A percentile compares a stretch with the other conserved stretches of the same genome.
These are phyloP conservation scores for Sclerotinia borealis DNA, from an alignment of 2,329 filamentous ascomycete species.

Conservation along the genomic window DNA sequence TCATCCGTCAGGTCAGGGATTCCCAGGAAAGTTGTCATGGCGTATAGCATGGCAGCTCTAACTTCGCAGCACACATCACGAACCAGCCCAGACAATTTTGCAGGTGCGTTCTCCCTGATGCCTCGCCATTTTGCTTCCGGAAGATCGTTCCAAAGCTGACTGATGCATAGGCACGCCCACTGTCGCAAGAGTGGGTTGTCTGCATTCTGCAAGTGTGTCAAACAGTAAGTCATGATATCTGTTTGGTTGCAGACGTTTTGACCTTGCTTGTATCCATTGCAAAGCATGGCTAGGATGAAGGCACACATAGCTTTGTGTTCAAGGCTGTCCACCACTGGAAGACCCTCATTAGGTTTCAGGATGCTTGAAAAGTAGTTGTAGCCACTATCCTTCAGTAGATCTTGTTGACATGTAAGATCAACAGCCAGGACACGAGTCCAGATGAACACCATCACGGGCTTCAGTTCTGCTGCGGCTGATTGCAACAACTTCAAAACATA, in stretches of 20 bases:
- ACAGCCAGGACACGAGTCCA: slow-evolving; percentile 96
- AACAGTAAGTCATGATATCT: slow-evolving; percentile 83
- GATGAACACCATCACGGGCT: slow-evolving; percentile 99
- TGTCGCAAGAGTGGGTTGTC: slow-evolving; percentile 86
- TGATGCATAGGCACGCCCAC: slow-evolving; percentile 93
- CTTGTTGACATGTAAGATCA: slow-evolving; percentile 86
- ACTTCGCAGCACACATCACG: slow-evolving; percentile 89
- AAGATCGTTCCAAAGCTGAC: slow-evolving; percentile 87
- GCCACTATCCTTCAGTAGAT: slow-evolving; percentile 92
- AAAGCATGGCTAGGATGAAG: slow-evolving; percentile 95
- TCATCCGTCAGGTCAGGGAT: slow-evolving; percentile 90
- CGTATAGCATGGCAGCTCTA: slow-evolving; percentile 85
- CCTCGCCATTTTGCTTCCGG: slow-evolving; percentile 93
- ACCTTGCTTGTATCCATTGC: slow-evolving; percentile 87
- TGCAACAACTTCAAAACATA: slow-evolving; percentile 97
- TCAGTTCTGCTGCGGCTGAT: slow-evolving; percentile 88
- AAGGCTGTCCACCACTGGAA: slow-evolving; percentile 80
- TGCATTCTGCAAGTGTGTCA: slow-evolving; percentile 75
- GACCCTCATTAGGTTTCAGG: slow-evolving; percentile 73
- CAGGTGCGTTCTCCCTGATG: slow-evolving; percentile 76
- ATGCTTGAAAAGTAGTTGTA: slow-evolving; percentile 96
- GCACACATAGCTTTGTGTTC: slow-evolving; percentile 99
- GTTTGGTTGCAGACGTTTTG: slow-evolving; percentile 87
- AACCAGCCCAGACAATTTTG: slow-evolving; percentile 71
- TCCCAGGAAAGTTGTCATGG: slow-evolving; percentile 87